Evolutionary conservation across 768 basidiomycete genomes (phyloP).

Genomic region (Rubroboletus satanas): DNA sequence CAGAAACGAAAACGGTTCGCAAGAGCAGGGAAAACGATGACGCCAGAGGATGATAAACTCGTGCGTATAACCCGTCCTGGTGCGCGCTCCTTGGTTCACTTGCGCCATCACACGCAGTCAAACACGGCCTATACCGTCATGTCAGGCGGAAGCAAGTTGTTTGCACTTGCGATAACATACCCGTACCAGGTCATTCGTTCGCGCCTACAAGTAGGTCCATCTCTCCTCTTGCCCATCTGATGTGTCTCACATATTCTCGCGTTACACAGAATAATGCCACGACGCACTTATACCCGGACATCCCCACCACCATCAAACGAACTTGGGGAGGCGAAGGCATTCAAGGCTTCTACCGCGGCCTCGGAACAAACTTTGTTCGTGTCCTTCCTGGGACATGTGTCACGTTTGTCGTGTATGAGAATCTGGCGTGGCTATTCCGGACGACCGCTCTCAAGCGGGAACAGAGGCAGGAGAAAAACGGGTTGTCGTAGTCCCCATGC

Average conservation of each 20-base stretch:
- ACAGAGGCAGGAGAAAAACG: slow-evolving; percentile 5
- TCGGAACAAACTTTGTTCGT: slow-evolving; percentile 90
- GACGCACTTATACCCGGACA: slow-evolving; percentile 70
- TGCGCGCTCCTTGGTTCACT: neutral
- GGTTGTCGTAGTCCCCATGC: neutral
- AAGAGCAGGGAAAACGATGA: slow-evolving; percentile 60
- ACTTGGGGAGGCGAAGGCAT: slow-evolving; percentile 82
- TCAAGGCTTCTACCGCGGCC: slow-evolving; percentile 88
- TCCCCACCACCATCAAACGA: slow-evolving; percentile 71
- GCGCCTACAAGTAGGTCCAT: slow-evolving; percentile 70
- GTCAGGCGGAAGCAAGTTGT: slow-evolving; percentile 86
- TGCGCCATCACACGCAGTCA: slow-evolving; percentile 47
- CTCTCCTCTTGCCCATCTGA: neutral
- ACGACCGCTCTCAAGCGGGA: slow-evolving; percentile 58
- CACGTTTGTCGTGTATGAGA: slow-evolving; percentile 97
- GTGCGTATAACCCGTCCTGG: slow-evolving; percentile 43
- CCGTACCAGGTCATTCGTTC: slow-evolving; percentile 97
- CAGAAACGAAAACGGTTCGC: slow-evolving; percentile 63
- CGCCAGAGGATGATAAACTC: slow-evolving; percentile 76
- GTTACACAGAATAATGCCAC: slow-evolving; percentile 59
- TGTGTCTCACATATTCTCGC: neutral
- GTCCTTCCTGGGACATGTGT: slow-evolving; percentile 97
- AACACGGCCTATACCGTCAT: slow-evolving; percentile 89
- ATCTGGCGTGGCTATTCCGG: slow-evolving; percentile 77
- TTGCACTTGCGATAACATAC: slow-evolving; percentile 82